Evolutionary conservation across 768 basidiomycete species (phyloP).

Genomic region (Auricularia sp.): DNA sequence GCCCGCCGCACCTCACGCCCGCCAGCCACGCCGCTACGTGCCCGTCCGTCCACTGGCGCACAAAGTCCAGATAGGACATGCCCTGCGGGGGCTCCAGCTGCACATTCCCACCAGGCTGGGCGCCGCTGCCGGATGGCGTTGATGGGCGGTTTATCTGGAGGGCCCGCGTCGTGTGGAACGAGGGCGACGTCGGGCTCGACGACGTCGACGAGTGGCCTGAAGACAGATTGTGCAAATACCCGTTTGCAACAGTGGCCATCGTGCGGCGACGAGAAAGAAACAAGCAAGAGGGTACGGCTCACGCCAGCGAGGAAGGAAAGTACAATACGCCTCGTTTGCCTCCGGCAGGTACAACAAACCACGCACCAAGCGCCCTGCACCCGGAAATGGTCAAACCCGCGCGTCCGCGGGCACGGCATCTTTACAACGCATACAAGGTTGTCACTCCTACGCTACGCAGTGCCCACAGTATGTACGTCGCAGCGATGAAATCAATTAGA

Average conservation of each 20-base stretch:
- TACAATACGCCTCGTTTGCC: background rate
- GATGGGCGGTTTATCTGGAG: background rate
- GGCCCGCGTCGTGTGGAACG: conserved; percentile 4
- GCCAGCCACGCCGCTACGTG: conserved; percentile 72
- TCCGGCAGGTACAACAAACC: background rate
- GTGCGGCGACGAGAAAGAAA: background rate
- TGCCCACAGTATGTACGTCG: background rate
- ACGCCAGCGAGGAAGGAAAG: background rate
- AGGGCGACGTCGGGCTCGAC: conserved; percentile 6
- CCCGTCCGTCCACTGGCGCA: conserved; percentile 54
- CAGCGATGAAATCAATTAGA: background rate
- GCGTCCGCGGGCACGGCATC: background rate
- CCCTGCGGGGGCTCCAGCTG: conserved; percentile 14
- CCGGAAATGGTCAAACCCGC: background rate
- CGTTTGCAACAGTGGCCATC: conserved; percentile 1
- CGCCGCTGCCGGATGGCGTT: background rate
- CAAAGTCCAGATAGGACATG: conserved; percentile 5
- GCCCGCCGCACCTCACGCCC: conserved; percentile 63
- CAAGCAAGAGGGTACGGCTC: background rate
- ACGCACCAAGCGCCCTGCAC: background rate
- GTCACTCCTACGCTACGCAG: background rate
- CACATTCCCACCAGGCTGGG: conserved; percentile 21
- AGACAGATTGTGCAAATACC: background rate
- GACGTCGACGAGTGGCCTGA: conserved; percentile 4
- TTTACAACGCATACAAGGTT: background rate